phyloP scores from a whole-genome alignment of 2,329 filamentous ascomycete species.

The Raffaelea albimanens region DNA sequence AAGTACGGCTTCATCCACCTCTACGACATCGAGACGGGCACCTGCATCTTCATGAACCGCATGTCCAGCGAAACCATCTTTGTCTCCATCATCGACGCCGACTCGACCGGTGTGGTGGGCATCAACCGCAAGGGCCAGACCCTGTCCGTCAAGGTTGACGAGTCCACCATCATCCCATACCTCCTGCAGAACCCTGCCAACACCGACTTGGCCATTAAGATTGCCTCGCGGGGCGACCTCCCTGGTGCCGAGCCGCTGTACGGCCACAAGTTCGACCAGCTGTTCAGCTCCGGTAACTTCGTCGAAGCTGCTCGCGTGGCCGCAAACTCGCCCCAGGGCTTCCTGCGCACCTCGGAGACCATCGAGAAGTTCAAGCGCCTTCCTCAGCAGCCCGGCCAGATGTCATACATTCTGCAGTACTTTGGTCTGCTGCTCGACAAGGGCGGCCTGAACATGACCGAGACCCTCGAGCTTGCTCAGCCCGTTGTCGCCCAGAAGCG shows the following conservation, averaged over 20 bases:
- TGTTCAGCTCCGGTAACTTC: constrained; percentile 73
- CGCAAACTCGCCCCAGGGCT: constrained; percentile 91
- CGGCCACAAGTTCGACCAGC: constrained; percentile 81
- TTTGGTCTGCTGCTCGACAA: constrained; percentile 97
- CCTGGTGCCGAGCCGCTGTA: constrained; percentile 93
- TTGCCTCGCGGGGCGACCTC: constrained; percentile 87
- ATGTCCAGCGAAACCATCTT: constrained; percentile 99
- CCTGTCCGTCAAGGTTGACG: constrained; percentile 86
- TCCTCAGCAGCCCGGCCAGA: constrained; percentile 70
- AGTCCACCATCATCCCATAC: constrained; percentile 84
- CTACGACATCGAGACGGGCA: constrained; percentile 92
- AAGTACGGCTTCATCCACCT: constrained; percentile 99
- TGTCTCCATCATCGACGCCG: constrained; percentile 75
- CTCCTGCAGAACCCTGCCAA: constrained; percentile 95
- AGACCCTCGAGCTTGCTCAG: constrained; percentile 86
- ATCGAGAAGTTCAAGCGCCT: constrained; percentile 93
- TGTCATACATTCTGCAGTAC: constrained; percentile 93
- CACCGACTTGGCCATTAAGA: constrained; percentile 85
- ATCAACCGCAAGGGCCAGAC: constrained; percentile 98
- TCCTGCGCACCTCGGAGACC: constrained; percentile 86
- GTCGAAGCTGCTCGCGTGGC: constrained; percentile 89
- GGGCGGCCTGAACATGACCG: constrained; percentile 82
- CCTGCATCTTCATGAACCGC: constrained; percentile 98
- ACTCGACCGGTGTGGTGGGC: constrained; percentile 80
- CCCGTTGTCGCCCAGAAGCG: constrained; percentile 89